Percentiles rank a stretch among this genome's conserved stretches.
Conservation (phyloP, 1,139 yeast genomes). For the Candida tetrigidarum region DNA sequence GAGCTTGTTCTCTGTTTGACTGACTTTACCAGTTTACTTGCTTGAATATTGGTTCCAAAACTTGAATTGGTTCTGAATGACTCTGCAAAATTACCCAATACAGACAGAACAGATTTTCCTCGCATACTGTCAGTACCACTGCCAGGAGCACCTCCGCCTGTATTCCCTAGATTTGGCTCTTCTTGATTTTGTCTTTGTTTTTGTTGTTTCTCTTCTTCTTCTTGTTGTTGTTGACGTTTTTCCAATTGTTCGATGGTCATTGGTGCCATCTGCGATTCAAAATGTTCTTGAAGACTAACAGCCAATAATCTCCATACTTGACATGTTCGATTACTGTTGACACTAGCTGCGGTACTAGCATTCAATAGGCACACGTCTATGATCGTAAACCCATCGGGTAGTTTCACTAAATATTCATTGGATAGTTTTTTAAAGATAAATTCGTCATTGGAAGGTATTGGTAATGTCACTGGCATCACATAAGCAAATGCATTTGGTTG, state of each 20-base stretch:
- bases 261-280: constrained; percentile 5
- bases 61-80: constrained; percentile 51
- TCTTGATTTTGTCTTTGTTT: not conserved
- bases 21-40: not conserved
- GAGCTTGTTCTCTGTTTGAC: constrained; percentile 4
- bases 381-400: constrained; percentile 55
- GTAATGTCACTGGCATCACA: constrained; percentile 48
- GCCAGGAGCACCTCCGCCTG: too few species aligned
- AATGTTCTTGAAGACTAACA: constrained; percentile 54
- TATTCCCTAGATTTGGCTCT: not conserved
- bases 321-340: constrained; percentile 56
- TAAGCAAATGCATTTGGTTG: constrained; percentile 41
- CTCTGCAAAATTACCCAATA: constrained; percentile 46
- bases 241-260: constrained; percentile 7
- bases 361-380: constrained; percentile 62
- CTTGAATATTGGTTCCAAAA: constrained; percentile 25
- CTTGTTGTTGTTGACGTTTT: not conserved
- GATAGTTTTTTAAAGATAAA: constrained; percentile 47
- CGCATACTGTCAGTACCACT: constrained; percentile 16
- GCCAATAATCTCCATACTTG: constrained; percentile 75
- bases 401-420: constrained; percentile 40
- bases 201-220: not conserved
- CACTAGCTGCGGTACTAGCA: constrained; percentile 60
- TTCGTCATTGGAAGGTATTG: constrained; percentile 48
- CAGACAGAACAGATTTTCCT: constrained; percentile 41